Conservation (phyloP, 768 basidiomycete species). For the Rhizopogon roseolus region DNA sequence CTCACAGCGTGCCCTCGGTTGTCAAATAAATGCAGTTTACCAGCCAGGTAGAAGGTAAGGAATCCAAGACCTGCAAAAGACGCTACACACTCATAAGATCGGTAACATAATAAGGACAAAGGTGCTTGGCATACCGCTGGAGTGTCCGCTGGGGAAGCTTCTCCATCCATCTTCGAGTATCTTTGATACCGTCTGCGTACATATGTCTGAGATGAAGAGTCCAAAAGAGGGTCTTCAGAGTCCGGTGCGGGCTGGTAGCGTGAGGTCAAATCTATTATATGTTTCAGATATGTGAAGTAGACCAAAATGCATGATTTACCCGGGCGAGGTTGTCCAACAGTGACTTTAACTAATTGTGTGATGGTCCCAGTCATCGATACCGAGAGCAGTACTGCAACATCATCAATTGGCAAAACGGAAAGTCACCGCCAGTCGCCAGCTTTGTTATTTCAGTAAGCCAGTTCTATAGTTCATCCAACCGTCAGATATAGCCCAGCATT, state of each 20-base stretch:
- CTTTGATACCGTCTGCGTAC: slow-evolving; percentile 59
- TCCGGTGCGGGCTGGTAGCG: slow-evolving; percentile 62
- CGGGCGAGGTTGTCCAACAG: slow-evolving; percentile 86
- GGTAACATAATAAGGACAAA: background rate
- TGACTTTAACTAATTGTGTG: slow-evolving; percentile 79
- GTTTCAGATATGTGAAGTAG: background rate
- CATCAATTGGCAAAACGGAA: background rate
- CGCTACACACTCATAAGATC: slow-evolving; percentile 37
- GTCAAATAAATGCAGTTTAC: slow-evolving; percentile 89
- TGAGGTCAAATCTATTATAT: slow-evolving; percentile 18
- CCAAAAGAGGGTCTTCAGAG: slow-evolving; percentile 66
- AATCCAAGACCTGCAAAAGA: slow-evolving; percentile 93
- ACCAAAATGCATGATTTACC: slow-evolving; percentile 34
- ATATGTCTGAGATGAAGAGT: slow-evolving; percentile 66
- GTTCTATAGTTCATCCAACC: too few species aligned
- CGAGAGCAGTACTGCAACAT: slow-evolving; percentile 56
- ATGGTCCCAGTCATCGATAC: slow-evolving; percentile 69
- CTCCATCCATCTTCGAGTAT: slow-evolving; percentile 79
- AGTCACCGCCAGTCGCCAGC: too few species aligned
- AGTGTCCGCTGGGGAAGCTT: slow-evolving; percentile 90
- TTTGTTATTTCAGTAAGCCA: too few species aligned
- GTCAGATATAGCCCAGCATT: too few species aligned
- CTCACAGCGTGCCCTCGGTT: slow-evolving; percentile 64
- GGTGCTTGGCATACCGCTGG: slow-evolving; percentile 55
- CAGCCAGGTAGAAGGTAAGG: slow-evolving; percentile 81